phyloP scores from a whole-genome alignment of 352 stramenopile species.

The Phytopythium helicoides region DNA sequence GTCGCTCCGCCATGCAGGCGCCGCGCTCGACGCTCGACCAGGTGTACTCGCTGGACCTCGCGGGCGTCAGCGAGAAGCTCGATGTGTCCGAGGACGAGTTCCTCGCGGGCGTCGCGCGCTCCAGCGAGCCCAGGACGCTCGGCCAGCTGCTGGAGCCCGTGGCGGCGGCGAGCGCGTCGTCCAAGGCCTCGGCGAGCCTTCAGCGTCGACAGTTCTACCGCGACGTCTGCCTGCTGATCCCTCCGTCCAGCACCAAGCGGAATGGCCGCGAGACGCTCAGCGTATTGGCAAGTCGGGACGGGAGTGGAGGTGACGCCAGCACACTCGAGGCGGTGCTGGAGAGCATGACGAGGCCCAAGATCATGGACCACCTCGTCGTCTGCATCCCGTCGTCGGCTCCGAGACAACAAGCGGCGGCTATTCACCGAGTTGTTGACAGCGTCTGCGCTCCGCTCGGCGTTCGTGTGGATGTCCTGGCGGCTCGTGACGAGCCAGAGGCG shows the following conservation, averaged over 20 bases:
- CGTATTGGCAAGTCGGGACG: background rate
- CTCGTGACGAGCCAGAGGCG: background rate
- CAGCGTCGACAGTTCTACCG: constrained; percentile 6
- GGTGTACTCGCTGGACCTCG: constrained; percentile 20
- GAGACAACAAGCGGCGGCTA: background rate
- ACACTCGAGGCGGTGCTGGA: constrained; percentile 13
- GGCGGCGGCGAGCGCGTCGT: background rate
- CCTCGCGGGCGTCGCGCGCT: constrained; percentile 14
- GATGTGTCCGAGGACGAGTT: constrained; percentile 24
- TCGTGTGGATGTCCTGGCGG: constrained; percentile 9
- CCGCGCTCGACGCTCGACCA: constrained; percentile 12
- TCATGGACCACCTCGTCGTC: constrained; percentile 19
- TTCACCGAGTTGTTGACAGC: constrained; percentile 2
- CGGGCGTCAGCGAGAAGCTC: constrained; percentile 16
- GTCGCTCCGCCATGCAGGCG: background rate
- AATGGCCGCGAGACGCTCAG: background rate
- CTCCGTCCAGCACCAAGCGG: background rate
- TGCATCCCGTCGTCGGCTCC: constrained; percentile 1
- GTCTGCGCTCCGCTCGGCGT: constrained; percentile 7
- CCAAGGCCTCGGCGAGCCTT: too few species aligned
- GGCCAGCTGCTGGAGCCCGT: constrained; percentile 11
- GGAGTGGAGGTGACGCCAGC: constrained; percentile 1
- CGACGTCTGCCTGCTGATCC: constrained; percentile 15
- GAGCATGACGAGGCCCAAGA: constrained; percentile 10
- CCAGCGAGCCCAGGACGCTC: constrained; percentile 16